Percentiles rank a stretch among this genome's conserved stretches.
Evolutionary conservation across 768 basidiomycete genomes (phyloP).

Genomic region (Podaxis rugospora): DNA sequence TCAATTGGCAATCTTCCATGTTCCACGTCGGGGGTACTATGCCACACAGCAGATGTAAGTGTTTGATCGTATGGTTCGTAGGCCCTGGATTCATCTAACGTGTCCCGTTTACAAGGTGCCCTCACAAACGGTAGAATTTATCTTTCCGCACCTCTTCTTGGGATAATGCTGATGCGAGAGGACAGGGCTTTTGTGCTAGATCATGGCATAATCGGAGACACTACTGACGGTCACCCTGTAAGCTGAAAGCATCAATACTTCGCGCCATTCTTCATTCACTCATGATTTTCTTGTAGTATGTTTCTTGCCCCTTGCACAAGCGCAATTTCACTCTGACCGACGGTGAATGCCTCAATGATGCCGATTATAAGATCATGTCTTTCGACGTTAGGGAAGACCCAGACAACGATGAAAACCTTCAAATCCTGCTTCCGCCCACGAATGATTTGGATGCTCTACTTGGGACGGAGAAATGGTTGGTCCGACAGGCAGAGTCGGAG

Average conservation of each 20-base stretch:
- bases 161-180: too few species aligned
- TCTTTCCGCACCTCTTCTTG: too few species aligned
- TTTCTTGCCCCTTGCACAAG: conserved; percentile 60
- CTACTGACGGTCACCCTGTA: conserved; percentile 49
- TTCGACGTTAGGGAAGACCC: conserved; percentile 48
- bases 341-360: conserved; percentile 58
- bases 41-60: conserved; percentile 61
- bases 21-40: conserved; percentile 54
- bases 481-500: conserved; percentile 46
- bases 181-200: conserved; percentile 58
- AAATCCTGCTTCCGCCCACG: conserved; percentile 52
- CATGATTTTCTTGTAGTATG: conserved; percentile 17
- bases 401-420: conserved; percentile 25
- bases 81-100: background rate
- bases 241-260: conserved; percentile 15
- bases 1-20: conserved; percentile 65
- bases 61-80: background rate
- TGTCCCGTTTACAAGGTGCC: conserved; percentile 23
- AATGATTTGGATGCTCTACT: conserved; percentile 56
- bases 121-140: conserved; percentile 28
- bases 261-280: too few species aligned
- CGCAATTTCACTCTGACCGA: conserved; percentile 54
- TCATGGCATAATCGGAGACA: conserved; percentile 66
- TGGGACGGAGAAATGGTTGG: conserved; percentile 62
- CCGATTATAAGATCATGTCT: conserved; percentile 52